Evolutionary conservation across 192 early-diverging fungal species (phyloP), one percentile per base, ranked within the genome.

Genomic region (Fimicolochytrium jonesii): DNA sequence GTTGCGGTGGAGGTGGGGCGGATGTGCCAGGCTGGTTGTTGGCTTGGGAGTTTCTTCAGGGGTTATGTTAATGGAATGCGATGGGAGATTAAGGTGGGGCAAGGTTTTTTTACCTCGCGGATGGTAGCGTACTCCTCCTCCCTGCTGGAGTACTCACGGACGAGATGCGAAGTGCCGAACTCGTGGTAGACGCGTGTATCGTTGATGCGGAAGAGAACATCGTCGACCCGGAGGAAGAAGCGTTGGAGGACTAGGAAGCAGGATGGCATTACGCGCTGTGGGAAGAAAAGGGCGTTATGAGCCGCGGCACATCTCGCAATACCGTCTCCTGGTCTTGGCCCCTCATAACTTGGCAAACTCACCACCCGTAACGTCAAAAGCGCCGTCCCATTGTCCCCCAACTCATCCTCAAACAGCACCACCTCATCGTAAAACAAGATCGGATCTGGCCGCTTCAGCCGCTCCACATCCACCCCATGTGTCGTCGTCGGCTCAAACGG

Each of bases 361-460:
- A 92, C 90, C 55, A 95, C 73, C 63, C 89, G 87, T 36, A 86
- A 87, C 1, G 78, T 82, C 29, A 94, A 69, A 49, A 90, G 77
- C 13, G 92, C 88, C 0, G 86, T 84, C 25, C 96, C 96, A 67
- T 97, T 97, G 61, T 99, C 96, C 22, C 87, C 92, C 49, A 99
- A 73, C 69, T 99, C 96, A 66, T 99, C 96, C 66, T 99, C 96
- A 65, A 85, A 99, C 43, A 99, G 75, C 0, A 93, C 84, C 47
- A 92, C 84, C 59, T 99, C 92, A 70, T 95, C 94, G 66, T 91
- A 99, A 66, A 92, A 95, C 41, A 94, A 67, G 32, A 99, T 99
- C 0, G 88, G 88, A 46, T 99, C 95, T 13, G 75, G 85, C 23
- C 68, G 46, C 57, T 75, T 87, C 13, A 99, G 82, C 47, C 80